A percentile compares a stretch with the other conserved stretches of the same genome.
Conservation (phyloP, 768 basidiomycete species). For the Trichaptum fuscoviolaceum region DNA sequence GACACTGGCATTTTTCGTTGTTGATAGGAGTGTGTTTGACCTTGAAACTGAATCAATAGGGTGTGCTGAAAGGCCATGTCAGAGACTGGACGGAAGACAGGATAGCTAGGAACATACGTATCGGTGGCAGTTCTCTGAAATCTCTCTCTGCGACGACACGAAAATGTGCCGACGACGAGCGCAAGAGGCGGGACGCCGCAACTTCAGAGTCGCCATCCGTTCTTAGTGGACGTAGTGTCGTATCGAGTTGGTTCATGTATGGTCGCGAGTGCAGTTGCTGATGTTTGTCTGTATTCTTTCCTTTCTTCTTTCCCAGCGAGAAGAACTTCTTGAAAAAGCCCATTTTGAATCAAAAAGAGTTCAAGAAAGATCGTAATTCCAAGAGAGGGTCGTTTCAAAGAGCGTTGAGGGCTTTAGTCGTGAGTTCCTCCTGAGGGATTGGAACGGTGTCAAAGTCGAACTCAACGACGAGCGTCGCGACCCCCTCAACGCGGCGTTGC, state of each 20-base stretch:
- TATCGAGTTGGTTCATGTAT: constrained; percentile 17
- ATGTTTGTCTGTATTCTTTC: constrained; percentile 34
- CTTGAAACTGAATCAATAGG: constrained; percentile 54
- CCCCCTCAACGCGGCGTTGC: neutral
- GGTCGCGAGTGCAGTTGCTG: constrained; percentile 22
- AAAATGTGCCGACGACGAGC: constrained; percentile 69
- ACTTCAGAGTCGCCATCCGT: constrained; percentile 42
- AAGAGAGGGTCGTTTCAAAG: constrained; percentile 2
- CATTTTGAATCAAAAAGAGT: constrained; percentile 33
- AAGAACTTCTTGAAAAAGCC: constrained; percentile 67
- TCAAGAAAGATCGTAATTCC: constrained; percentile 10
- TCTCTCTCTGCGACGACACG: constrained; percentile 51
- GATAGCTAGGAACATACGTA: constrained; percentile 48
- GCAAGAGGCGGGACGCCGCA: constrained; percentile 46
- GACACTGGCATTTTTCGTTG: constrained; percentile 47
- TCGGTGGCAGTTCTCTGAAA: constrained; percentile 54
- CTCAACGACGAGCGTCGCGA: neutral
- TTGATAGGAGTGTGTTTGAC: constrained; percentile 44
- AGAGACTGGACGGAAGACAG: constrained; percentile 30
- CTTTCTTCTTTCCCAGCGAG: constrained; percentile 60
- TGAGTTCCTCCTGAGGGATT: neutral
- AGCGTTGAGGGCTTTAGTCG: neutral
- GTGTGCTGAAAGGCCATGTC: constrained; percentile 30
- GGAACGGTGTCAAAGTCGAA: neutral
- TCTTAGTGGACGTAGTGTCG: constrained; percentile 17